These are phyloP conservation scores for Sequoia sempervirens DNA, from an alignment of 75 land plant species.

Conservation along the genomic window DNA sequence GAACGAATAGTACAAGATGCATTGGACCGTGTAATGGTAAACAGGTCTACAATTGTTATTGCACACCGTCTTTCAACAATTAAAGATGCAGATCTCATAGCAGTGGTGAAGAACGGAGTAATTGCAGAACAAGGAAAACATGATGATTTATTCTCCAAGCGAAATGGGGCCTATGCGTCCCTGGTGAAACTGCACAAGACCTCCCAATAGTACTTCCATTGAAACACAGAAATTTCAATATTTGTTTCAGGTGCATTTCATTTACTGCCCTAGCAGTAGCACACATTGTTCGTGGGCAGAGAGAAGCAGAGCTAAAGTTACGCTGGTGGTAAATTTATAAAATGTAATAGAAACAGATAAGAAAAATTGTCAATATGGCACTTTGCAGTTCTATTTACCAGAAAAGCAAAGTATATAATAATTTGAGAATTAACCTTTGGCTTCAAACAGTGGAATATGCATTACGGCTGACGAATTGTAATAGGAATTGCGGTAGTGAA, in stretches of 20 bases:
- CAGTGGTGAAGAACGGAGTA: constrained; percentile 67
- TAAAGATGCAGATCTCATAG: constrained; percentile 64
- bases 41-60: constrained; percentile 60
- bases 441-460: too few species aligned
- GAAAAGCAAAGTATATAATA: too few species aligned
- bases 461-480: too few species aligned
- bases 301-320: neutral
- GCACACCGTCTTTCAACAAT: constrained; percentile 85
- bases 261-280: neutral
- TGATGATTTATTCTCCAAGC: constrained; percentile 40
- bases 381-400: neutral
- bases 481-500: too few species aligned
- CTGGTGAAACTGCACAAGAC: constrained; percentile 51
- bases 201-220: constrained; percentile 6
- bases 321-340: neutral
- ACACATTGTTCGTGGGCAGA: too few species aligned
- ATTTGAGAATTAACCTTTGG: too few species aligned
- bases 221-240: neutral
- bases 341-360: neutral
- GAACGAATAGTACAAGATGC: constrained; percentile 80
- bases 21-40: constrained; percentile 63
- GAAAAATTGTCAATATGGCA: neutral
- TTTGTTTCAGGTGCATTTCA: neutral
- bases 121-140: constrained; percentile 84
- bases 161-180: constrained; percentile 61